These are phyloP conservation scores for Colletotrichum zoysiae DNA, from an alignment of 2,329 filamentous ascomycete genomes.

Conservation along the genomic window DNA sequence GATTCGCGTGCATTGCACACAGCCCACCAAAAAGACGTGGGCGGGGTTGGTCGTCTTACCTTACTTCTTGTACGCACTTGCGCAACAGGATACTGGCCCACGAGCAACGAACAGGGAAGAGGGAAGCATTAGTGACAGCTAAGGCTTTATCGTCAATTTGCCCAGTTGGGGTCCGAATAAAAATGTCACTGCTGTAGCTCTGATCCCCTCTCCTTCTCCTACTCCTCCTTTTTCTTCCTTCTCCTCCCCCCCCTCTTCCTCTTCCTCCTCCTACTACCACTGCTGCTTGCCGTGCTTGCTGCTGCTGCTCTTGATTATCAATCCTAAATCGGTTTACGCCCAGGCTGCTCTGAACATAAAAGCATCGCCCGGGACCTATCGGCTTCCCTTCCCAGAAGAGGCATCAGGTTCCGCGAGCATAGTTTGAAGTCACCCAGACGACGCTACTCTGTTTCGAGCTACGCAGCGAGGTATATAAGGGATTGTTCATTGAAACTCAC, in stretches of 20 bases:
- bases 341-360: not conserved
- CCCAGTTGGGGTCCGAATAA: not conserved
- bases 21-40: slow-evolving; percentile 26
- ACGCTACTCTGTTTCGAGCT: not conserved
- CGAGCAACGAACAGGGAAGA: slow-evolving; percentile 17
- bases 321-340: not conserved
- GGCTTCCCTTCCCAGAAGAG: not conserved
- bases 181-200: slow-evolving; percentile 3
- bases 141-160: slow-evolving; percentile 12
- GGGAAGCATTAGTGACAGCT: slow-evolving; percentile 11
- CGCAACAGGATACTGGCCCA: slow-evolving; percentile 1
- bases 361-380: not conserved
- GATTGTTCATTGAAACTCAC: not conserved
- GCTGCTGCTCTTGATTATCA: not conserved
- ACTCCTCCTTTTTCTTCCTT: not conserved
- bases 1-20: slow-evolving; percentile 28
- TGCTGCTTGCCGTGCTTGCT: not conserved
- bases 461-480: not conserved
- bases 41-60: slow-evolving; percentile 22
- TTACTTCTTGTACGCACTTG: slow-evolving; percentile 4
- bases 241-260: too few relatives aligned
- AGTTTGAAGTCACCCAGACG: not conserved
- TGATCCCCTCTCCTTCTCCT: not conserved
- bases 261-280: not conserved
- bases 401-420: not conserved